These are phyloP conservation scores for Sclerotinia borealis DNA, from an alignment of 2,329 filamentous ascomycete species.

Conservation along the genomic window DNA sequence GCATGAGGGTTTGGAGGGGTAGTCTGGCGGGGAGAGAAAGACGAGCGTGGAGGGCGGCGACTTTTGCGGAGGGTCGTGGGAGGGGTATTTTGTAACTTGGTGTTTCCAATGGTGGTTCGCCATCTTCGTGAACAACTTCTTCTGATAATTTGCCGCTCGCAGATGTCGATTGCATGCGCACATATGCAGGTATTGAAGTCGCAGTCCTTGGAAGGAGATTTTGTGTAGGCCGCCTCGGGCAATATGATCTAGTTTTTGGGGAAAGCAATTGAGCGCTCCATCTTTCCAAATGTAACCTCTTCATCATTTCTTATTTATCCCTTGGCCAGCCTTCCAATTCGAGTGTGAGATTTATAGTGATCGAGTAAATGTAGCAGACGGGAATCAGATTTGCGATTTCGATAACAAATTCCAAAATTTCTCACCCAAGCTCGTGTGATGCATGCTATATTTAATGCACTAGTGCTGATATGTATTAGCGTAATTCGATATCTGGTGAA, in stretches of 20 bases:
- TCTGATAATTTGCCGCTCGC: constrained; percentile 8
- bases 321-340: constrained; percentile 15
- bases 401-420: constrained; percentile 14
- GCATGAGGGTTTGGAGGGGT: constrained; percentile 78
- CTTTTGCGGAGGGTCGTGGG: constrained; percentile 63
- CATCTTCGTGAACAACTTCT: constrained; percentile 29
- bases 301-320: constrained; percentile 39
- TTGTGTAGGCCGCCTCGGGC: constrained; percentile 46
- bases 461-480: constrained; percentile 3
- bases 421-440: constrained; percentile 11
- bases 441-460: background rate
- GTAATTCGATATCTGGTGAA: background rate
- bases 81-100: background rate
- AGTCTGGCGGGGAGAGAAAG: constrained; percentile 75
- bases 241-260: constrained; percentile 36
- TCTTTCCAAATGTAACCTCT: constrained; percentile 55
- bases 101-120: background rate
- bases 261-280: constrained; percentile 55
- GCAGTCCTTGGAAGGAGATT: constrained; percentile 41
- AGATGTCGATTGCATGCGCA: constrained; percentile 23
- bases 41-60: constrained; percentile 86
- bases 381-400: constrained; percentile 3
- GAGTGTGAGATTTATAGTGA: background rate
- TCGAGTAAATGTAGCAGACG: background rate
- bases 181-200: constrained; percentile 38